phyloP scores from a whole-genome alignment of 768 basidiomycete genomes.

The Artomyces pyxidatus region DNA sequence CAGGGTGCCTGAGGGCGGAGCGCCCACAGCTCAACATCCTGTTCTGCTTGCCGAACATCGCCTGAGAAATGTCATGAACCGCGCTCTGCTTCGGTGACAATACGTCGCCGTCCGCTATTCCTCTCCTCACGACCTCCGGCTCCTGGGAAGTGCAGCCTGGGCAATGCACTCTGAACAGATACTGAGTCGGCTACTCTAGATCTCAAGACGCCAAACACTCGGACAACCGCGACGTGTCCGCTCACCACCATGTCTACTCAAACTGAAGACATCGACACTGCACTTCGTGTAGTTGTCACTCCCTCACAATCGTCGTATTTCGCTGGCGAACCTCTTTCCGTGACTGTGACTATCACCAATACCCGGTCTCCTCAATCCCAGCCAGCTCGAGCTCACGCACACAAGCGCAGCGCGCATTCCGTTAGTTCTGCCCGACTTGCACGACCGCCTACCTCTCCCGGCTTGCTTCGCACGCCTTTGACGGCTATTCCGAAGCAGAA shows the following conservation, averaged over 20 bases:
- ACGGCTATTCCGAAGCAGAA: constrained; percentile 24
- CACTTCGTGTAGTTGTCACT: constrained; percentile 57
- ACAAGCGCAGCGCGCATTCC: constrained; percentile 70
- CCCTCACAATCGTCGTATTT: constrained; percentile 89
- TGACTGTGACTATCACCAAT: constrained; percentile 83
- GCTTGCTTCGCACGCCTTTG: constrained; percentile 38
- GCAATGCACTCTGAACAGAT: too few species aligned
- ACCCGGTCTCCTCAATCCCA: constrained; percentile 46
- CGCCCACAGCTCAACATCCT: too few species aligned
- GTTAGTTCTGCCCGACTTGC: constrained; percentile 78
- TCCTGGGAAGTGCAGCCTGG: too few species aligned
- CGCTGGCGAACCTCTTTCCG: constrained; percentile 82
- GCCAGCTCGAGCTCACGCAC: constrained; percentile 33
- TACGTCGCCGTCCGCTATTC: too few species aligned
- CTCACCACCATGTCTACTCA: neutral
- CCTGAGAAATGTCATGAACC: too few species aligned
- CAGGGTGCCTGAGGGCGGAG: too few species aligned
- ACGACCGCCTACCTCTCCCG: constrained; percentile 77
- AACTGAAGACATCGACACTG: constrained; percentile 5
- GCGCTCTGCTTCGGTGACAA: too few species aligned
- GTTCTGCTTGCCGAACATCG: too few species aligned
- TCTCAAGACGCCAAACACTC: too few species aligned
- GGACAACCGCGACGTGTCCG: too few species aligned
- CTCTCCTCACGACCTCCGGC: too few species aligned
- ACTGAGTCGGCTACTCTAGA: too few species aligned